phyloP scores from a whole-genome alignment of 1,139 yeast species.

The Suhomyces coccinellae region DNA sequence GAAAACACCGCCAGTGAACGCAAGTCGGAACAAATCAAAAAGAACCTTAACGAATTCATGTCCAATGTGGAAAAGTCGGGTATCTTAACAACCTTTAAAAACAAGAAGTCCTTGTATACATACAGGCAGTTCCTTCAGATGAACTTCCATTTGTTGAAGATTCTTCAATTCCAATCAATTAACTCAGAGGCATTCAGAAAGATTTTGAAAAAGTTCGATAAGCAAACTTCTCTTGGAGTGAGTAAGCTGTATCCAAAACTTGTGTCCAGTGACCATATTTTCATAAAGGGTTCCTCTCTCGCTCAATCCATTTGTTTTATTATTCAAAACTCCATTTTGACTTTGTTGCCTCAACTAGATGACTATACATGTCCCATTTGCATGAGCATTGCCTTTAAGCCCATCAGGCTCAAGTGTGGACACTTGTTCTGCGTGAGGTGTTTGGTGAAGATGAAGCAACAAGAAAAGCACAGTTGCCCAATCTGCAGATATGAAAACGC shows the following conservation, averaged over 20 bases:
- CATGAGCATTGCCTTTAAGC: slow-evolving; percentile 67
- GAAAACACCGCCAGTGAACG: slow-evolving; percentile 41
- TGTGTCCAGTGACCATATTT: slow-evolving; percentile 46
- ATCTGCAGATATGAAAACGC: slow-evolving; percentile 57
- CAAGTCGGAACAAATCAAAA: slow-evolving; percentile 38
- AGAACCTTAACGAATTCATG: slow-evolving; percentile 44
- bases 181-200: slow-evolving; percentile 65
- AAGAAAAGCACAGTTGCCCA: slow-evolving; percentile 61
- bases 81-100: slow-evolving; percentile 46
- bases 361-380: slow-evolving; percentile 77
- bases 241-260: slow-evolving; percentile 48
- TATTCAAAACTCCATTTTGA: slow-evolving; percentile 54
- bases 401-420: slow-evolving; percentile 60
- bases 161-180: slow-evolving; percentile 60
- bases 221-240: slow-evolving; percentile 61
- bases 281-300: slow-evolving; percentile 48
- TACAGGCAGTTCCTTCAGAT: slow-evolving; percentile 53
- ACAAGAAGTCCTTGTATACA: slow-evolving; percentile 47
- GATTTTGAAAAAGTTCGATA: slow-evolving; percentile 73
- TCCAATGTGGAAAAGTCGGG: slow-evolving; percentile 43
- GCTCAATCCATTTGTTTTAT: slow-evolving; percentile 57
- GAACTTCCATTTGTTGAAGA: slow-evolving; percentile 56
- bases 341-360: slow-evolving; percentile 68
- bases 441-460: slow-evolving; percentile 63
- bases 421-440: slow-evolving; percentile 75